Conservation (phyloP, 768 basidiomycete species). For the Crucibulum laeve region DNA sequence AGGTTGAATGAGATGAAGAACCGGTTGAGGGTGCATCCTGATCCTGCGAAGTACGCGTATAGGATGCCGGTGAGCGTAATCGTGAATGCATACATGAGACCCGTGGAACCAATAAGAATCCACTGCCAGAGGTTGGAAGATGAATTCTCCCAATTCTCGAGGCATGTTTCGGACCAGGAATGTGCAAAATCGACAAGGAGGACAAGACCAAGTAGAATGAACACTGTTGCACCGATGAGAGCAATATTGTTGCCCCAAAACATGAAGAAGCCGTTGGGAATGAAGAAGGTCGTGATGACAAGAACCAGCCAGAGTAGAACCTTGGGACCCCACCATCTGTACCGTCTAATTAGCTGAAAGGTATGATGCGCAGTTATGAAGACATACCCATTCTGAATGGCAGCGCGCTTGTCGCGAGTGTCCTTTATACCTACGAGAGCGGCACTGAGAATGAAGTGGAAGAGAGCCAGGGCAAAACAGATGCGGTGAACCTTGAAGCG, state of each 20-base stretch:
- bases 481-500: constrained; percentile 79
- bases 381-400: constrained; percentile 95
- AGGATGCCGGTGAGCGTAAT: constrained; percentile 85
- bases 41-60: constrained; percentile 87
- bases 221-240: constrained; percentile 87
- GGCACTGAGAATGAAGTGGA: constrained; percentile 79
- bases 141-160: constrained; percentile 91
- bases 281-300: constrained; percentile 81
- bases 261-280: constrained; percentile 97
- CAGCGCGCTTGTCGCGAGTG: constrained; percentile 88
- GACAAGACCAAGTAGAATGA: constrained; percentile 96
- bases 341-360: constrained; percentile 2
- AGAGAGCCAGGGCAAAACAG: constrained; percentile 89
- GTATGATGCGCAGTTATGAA: background rate
- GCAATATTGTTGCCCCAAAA: constrained; percentile 95
- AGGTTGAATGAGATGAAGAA: constrained; percentile 98
- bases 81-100: constrained; percentile 79
- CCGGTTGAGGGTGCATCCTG: constrained; percentile 88
- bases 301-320: constrained; percentile 85
- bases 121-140: constrained; percentile 92
- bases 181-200: constrained; percentile 98
- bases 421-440: constrained; percentile 84
- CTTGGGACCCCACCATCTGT: constrained; percentile 98
- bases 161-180: constrained; percentile 95
- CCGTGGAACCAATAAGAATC: constrained; percentile 90